Evolutionary conservation across 1,284 basidiomycete species (phyloP).

Genomic region (Neolentinus lepideus): DNA sequence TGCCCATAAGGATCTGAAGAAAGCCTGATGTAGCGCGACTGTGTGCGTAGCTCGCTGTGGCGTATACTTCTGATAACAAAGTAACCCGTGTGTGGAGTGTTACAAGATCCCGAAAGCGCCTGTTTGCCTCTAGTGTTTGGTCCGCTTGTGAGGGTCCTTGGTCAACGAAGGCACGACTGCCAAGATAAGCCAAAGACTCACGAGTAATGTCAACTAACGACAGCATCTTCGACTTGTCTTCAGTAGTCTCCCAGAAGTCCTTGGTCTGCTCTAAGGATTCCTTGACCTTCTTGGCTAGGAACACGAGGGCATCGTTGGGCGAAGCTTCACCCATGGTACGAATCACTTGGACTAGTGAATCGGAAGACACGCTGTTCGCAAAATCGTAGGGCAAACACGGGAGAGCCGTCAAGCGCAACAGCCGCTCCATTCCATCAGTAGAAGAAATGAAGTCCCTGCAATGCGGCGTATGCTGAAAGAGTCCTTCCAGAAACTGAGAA

Average conservation of each 20-base stretch:
- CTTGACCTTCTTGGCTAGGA: slow-evolving; percentile 69
- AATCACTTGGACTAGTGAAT: slow-evolving; percentile 83
- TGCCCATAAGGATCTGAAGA: slow-evolving; percentile 68
- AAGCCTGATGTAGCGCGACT: slow-evolving; percentile 71
- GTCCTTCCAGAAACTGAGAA: slow-evolving; percentile 80
- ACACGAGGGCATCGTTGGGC: slow-evolving; percentile 68
- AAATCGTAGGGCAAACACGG: slow-evolving; percentile 92
- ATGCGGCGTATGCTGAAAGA: slow-evolving; percentile 88
- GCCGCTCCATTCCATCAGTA: slow-evolving; percentile 67
- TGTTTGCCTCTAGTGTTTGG: slow-evolving; percentile 48
- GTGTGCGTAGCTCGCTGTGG: slow-evolving; percentile 82
- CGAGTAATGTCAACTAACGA: slow-evolving; percentile 50
- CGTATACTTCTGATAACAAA: slow-evolving; percentile 84
- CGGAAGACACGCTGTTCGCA: slow-evolving; percentile 73
- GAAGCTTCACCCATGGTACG: slow-evolving; percentile 86
- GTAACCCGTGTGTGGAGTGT: slow-evolving; percentile 76
- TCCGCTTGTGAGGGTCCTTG: slow-evolving; percentile 26
- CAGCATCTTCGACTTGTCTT: slow-evolving; percentile 52
- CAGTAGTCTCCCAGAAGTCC: slow-evolving; percentile 59
- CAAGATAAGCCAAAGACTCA: slow-evolving; percentile 17
- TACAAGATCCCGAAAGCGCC: slow-evolving; percentile 70
- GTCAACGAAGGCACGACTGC: slow-evolving; percentile 1
- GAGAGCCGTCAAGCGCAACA: slow-evolving; percentile 75
- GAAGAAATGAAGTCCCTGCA: slow-evolving; percentile 85
- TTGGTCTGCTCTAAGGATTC: slow-evolving; percentile 65